phyloP scores from a whole-genome alignment of 305 asterid species.

The Solanum chacoense region DNA sequence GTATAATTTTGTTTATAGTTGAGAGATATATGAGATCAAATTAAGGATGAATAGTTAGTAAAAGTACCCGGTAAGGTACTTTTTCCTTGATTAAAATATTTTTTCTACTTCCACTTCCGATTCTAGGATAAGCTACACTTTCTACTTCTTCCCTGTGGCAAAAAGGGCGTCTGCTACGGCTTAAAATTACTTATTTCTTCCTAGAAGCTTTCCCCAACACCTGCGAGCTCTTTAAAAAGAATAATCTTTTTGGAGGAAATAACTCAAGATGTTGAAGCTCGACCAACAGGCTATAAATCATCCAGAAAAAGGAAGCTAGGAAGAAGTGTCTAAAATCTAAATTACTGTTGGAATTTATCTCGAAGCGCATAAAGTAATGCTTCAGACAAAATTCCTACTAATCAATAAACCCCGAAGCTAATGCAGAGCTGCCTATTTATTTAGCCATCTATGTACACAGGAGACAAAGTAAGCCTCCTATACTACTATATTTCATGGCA shows the following conservation, averaged over 20 bases:
- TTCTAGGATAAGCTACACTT: neutral
- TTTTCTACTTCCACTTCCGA: neutral
- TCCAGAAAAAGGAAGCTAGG: neutral
- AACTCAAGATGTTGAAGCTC: neutral
- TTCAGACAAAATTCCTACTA: neutral
- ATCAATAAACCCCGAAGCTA: neutral
- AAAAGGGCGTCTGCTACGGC: neutral
- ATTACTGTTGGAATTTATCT: neutral
- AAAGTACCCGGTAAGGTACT: neutral
- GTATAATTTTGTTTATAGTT: neutral
- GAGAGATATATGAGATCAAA: neutral
- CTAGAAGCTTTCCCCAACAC: neutral
- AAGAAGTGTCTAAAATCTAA: neutral
- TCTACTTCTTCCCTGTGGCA: neutral
- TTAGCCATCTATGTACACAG: neutral
- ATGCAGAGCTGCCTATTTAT: neutral
- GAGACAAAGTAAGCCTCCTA: neutral
- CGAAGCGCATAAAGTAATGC: neutral
- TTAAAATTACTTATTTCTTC: neutral
- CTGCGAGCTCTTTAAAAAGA: neutral
- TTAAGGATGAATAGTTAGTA: neutral
- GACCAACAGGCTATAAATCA: neutral
- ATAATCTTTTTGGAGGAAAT: neutral
- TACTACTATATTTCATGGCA: neutral
- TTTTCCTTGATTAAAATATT: neutral